phyloP scores from a whole-genome alignment of 495 filamentous ascomycete genomes.

The Trichodelitschia bisporula region DNA sequence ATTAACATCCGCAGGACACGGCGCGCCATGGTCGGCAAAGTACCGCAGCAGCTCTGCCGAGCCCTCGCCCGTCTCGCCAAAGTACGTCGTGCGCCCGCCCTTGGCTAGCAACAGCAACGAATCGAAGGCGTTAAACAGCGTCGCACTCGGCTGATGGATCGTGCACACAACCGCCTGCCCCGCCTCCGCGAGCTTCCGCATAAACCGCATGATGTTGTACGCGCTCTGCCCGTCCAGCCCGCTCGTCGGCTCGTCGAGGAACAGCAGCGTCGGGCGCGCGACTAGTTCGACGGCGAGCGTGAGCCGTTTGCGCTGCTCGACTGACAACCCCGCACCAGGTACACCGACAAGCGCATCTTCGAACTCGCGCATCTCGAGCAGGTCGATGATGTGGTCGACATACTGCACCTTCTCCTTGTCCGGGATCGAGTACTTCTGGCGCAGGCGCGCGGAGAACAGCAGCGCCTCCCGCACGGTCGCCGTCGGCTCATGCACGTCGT shows the following conservation, averaged over 20 bases:
- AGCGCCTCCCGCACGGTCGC: slow-evolving; percentile 41
- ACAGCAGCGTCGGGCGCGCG: slow-evolving; percentile 59
- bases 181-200: slow-evolving; percentile 56
- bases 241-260: slow-evolving; percentile 38
- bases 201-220: slow-evolving; percentile 57
- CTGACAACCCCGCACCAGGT: slow-evolving; percentile 23
- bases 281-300: slow-evolving; percentile 88
- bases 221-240: slow-evolving; percentile 75
- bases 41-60: slow-evolving; percentile 36
- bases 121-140: slow-evolving; percentile 54
- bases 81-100: slow-evolving; percentile 51
- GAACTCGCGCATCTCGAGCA: slow-evolving; percentile 17
- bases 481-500: slow-evolving; percentile 54
- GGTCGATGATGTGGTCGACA: slow-evolving; percentile 18
- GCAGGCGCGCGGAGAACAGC: slow-evolving; percentile 39
- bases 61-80: slow-evolving; percentile 44
- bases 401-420: slow-evolving; percentile 19
- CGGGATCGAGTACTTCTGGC: slow-evolving; percentile 27
- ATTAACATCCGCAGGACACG: slow-evolving; percentile 41
- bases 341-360: slow-evolving; percentile 15
- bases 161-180: slow-evolving; percentile 63
- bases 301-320: slow-evolving; percentile 45
- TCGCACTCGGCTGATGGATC: slow-evolving; percentile 52
- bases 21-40: slow-evolving; percentile 34
- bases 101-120: slow-evolving; percentile 46